Percentiles rank a stretch among this genome's conserved stretches.
Evolutionary conservation across 768 basidiomycete genomes (phyloP).

Genomic region (Boletus vermiculosoides): DNA sequence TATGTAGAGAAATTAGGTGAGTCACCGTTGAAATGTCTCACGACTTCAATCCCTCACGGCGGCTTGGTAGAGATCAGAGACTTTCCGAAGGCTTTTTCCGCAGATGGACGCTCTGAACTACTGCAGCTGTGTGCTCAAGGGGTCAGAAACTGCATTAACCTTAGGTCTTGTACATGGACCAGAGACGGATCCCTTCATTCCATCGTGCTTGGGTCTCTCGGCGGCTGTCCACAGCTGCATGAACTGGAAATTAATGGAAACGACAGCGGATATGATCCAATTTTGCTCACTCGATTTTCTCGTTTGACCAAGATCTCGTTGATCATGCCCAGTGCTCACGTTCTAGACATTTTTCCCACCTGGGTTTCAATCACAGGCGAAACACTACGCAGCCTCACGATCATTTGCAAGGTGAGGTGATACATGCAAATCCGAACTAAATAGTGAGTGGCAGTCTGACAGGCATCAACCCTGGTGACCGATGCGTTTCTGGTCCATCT

Average conservation of each 20-base stretch:
- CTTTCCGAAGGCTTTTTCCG: conserved; percentile 56
- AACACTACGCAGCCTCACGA: conserved; percentile 54
- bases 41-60: conserved; percentile 2
- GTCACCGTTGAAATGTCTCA: conserved; percentile 17
- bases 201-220: conserved; percentile 54
- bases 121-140: conserved; percentile 46
- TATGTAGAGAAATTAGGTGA: conserved; percentile 59
- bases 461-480: conserved; percentile 60
- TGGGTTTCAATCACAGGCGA: conserved; percentile 50
- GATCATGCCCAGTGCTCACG: conserved; percentile 68
- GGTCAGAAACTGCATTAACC: conserved; percentile 58
- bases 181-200: conserved; percentile 72
- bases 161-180: conserved; percentile 73
- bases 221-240: conserved; percentile 39
- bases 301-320: conserved; percentile 56
- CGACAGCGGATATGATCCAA: conserved; percentile 47
- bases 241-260: conserved; percentile 76
- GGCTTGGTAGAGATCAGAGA: conserved; percentile 59
- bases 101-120: conserved; percentile 34
- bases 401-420: conserved; percentile 65
- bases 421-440: not conserved
- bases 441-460: not conserved
- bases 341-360: conserved; percentile 46
- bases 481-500: conserved; percentile 53
- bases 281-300: conserved; percentile 48